Conservation (phyloP, 176 grass and related monocot genomes). For the Eragrostis nindensis region DNA sequence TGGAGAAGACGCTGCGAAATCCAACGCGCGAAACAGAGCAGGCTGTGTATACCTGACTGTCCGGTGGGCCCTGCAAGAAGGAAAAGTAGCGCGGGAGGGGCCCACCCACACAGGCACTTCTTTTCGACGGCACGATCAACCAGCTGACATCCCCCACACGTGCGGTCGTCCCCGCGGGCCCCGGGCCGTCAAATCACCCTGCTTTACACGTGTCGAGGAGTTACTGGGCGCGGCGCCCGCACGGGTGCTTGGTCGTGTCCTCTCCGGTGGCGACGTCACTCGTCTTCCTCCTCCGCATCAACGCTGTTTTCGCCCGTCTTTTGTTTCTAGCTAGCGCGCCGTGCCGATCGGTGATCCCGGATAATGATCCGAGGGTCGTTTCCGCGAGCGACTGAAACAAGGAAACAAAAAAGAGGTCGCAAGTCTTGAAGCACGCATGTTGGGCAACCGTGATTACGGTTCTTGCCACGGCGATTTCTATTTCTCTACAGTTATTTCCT, state of each 20-base stretch:
- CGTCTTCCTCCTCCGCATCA: conserved; percentile 5
- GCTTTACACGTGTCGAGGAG: conserved; percentile 24
- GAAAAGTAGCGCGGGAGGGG: background rate
- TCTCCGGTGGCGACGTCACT: conserved; percentile 12
- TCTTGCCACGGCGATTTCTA: background rate
- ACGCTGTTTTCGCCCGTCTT: conserved; percentile 13
- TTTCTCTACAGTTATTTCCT: too few relatives aligned
- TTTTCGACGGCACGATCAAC: conserved; percentile 12
- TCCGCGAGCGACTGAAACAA: background rate
- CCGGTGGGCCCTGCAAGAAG: background rate
- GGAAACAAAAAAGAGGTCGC: background rate
- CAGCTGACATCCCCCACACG: too few relatives aligned
- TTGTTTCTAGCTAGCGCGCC: background rate
- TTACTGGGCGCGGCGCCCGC: conserved; percentile 22
- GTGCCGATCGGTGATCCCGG: too few relatives aligned
- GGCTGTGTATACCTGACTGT: background rate
- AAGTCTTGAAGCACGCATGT: background rate
- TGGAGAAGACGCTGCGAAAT: background rate
- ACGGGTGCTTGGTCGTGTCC: conserved; percentile 42
- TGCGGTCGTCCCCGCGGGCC: conserved; percentile 5
- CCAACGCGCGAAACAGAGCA: background rate
- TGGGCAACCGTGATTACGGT: background rate
- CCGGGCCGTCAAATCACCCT: background rate
- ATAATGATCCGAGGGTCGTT: conserved; percentile 2
- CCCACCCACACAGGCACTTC: background rate